A percentile compares a stretch with the other conserved stretches of the same genome.
These are phyloP conservation scores for Phytophthora sojae DNA, from an alignment of 352 stramenopile species.

Conservation along the genomic window DNA sequence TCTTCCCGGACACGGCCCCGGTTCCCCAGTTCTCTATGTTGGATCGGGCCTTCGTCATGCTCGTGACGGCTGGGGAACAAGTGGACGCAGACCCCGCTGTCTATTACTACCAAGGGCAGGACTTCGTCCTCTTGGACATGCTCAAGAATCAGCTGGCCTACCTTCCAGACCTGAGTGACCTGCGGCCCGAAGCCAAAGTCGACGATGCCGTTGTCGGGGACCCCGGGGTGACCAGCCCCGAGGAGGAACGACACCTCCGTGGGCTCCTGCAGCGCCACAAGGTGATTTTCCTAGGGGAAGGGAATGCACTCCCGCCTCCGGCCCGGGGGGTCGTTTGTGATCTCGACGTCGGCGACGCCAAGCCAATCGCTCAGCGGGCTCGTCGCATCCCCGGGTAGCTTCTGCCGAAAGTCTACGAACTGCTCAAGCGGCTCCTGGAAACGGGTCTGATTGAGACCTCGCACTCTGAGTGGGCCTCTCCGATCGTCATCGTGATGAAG, in stretches of 20 bases:
- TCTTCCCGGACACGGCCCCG: not conserved
- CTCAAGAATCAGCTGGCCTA: slow-evolving; percentile 10
- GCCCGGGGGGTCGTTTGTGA: slow-evolving; percentile 22
- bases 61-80: not conserved
- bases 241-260: slow-evolving; percentile 1
- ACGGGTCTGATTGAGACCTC: slow-evolving; percentile 16
- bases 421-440: slow-evolving; percentile 17
- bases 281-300: slow-evolving; percentile 3
- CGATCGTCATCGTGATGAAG: slow-evolving; percentile 34
- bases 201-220: not conserved
- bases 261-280: not conserved
- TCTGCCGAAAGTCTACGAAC: slow-evolving; percentile 17
- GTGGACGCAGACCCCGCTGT: not conserved
- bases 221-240: not conserved
- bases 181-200: not conserved
- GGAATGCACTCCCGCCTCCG: slow-evolving; percentile 3
- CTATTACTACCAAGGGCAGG: slow-evolving; percentile 11
- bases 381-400: slow-evolving; percentile 4
- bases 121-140: slow-evolving; percentile 13
- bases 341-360: slow-evolving; percentile 18
- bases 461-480: slow-evolving; percentile 6
- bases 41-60: not conserved
- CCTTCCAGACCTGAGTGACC: slow-evolving; percentile 16
- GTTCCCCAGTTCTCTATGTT: not conserved
- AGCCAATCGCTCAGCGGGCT: slow-evolving; percentile 5